These are phyloP conservation scores for Yamadazyma diospyri DNA, from an alignment of 1,139 yeast genomes.

Conservation along the genomic window DNA sequence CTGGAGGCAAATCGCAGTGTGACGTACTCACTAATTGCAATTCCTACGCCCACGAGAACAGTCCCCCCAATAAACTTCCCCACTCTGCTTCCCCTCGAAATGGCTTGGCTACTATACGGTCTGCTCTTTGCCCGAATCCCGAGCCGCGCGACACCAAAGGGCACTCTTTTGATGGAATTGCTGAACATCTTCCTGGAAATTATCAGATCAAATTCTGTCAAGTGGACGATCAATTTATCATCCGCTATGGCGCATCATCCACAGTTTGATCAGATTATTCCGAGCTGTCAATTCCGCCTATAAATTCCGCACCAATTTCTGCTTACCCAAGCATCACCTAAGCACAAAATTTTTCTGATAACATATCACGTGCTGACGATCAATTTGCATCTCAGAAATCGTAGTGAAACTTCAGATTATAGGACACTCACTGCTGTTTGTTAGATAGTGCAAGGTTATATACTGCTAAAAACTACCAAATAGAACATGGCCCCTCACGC, in stretches of 20 bases:
- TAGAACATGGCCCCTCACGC: constrained; percentile 17
- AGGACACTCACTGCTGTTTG: no score
- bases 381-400: constrained; percentile 2
- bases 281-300: no score
- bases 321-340: constrained; percentile 1
- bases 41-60: not conserved
- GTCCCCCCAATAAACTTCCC: not conserved
- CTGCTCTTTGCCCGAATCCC: no score
- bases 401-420: not conserved
- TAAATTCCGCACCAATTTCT: no score
- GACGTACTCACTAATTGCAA: constrained; percentile 1
- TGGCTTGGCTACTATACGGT: not conserved
- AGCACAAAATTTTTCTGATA: constrained; percentile 6
- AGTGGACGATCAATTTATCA: no score
- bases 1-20: not conserved
- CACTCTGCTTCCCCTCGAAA: not conserved
- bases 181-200: not conserved
- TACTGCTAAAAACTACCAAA: no score
- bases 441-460: no score
- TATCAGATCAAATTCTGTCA: no score
- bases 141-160: no score
- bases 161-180: no score
- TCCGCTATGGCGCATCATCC: constrained; percentile 1
- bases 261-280: no score
- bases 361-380: constrained; percentile 7